Evolutionary conservation across 345 rosid species (phyloP).

Genomic region (Linum usitatissimum): DNA sequence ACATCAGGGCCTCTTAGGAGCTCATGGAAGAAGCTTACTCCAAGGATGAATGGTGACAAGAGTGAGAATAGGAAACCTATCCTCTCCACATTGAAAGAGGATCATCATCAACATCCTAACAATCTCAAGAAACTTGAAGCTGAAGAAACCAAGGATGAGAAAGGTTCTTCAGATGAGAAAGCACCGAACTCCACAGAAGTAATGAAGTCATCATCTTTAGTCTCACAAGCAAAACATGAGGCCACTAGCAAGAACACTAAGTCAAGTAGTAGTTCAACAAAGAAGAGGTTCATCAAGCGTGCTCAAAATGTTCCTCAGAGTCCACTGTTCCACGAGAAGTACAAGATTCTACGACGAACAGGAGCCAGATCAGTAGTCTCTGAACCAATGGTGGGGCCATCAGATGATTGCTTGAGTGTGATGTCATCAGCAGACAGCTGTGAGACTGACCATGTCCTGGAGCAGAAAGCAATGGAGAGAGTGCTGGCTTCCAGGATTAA

Average conservation of each 20-base stretch:
- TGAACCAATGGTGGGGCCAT: background rate
- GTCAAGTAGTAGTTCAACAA: background rate
- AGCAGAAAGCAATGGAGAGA: constrained; percentile 11
- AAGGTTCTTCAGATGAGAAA: background rate
- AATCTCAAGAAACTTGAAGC: background rate
- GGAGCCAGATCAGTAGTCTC: background rate
- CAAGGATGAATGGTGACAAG: background rate
- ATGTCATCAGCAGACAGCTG: constrained; percentile 5
- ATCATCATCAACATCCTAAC: background rate
- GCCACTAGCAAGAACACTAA: background rate
- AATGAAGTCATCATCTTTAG: background rate
- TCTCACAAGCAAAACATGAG: background rate
- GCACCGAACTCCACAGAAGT: background rate
- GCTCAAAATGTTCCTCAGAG: background rate
- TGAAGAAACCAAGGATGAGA: background rate
- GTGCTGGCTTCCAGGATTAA: constrained; percentile 9
- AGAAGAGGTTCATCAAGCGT: background rate
- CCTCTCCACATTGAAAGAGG: background rate
- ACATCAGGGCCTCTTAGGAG: background rate
- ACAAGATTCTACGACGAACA: background rate
- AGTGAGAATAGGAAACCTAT: background rate
- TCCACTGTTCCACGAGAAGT: background rate
- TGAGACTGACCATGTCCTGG: constrained; percentile 10
- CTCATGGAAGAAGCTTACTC: background rate
- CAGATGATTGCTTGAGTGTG: background rate